These are phyloP conservation scores for Peniophora sp. DNA, from an alignment of 1,284 basidiomycete genomes.

Conservation along the genomic window DNA sequence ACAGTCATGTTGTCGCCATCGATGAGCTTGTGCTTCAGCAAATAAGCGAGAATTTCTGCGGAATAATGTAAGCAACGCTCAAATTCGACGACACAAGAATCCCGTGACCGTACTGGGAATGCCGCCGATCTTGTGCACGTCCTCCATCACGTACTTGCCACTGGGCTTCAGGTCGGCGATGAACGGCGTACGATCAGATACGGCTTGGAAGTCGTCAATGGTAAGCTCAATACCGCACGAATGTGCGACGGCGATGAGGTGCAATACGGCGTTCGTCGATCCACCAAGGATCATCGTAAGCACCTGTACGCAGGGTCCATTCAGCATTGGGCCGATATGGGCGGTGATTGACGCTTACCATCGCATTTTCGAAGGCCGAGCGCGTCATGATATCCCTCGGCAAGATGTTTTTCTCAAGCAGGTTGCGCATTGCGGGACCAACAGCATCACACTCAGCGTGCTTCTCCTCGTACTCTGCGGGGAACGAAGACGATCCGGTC, in stretches of 20 bases:
- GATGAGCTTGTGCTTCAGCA: slow-evolving; percentile 76
- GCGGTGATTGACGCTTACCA: slow-evolving; percentile 42
- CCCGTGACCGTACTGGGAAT: slow-evolving; percentile 65
- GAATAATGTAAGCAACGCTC: slow-evolving; percentile 5
- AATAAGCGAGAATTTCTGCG: slow-evolving; percentile 74
- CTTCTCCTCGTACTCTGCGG: slow-evolving; percentile 88
- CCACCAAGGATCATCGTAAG: slow-evolving; percentile 92
- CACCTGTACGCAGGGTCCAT: slow-evolving; percentile 39
- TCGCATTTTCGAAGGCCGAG: slow-evolving; percentile 93
- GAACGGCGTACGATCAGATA: slow-evolving; percentile 83
- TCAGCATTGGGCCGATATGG: slow-evolving; percentile 6
- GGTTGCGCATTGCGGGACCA: slow-evolving; percentile 75
- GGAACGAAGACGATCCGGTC: slow-evolving; percentile 93
- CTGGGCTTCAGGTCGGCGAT: slow-evolving; percentile 88
- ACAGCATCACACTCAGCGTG: slow-evolving; percentile 75
- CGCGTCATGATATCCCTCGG: slow-evolving; percentile 96
- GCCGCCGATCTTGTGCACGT: slow-evolving; percentile 84
- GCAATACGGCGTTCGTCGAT: slow-evolving; percentile 89
- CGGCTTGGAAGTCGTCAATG: slow-evolving; percentile 81
- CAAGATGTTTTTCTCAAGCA: slow-evolving; percentile 88
- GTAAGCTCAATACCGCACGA: slow-evolving; percentile 77
- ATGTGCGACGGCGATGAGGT: slow-evolving; percentile 86
- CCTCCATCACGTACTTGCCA: slow-evolving; percentile 87
- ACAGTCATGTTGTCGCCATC: slow-evolving; percentile 85
- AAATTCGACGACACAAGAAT: slow-evolving; percentile 2